Evolutionary conservation across 768 basidiomycete genomes (phyloP).

Genomic region (Mycena sanguinolenta): DNA sequence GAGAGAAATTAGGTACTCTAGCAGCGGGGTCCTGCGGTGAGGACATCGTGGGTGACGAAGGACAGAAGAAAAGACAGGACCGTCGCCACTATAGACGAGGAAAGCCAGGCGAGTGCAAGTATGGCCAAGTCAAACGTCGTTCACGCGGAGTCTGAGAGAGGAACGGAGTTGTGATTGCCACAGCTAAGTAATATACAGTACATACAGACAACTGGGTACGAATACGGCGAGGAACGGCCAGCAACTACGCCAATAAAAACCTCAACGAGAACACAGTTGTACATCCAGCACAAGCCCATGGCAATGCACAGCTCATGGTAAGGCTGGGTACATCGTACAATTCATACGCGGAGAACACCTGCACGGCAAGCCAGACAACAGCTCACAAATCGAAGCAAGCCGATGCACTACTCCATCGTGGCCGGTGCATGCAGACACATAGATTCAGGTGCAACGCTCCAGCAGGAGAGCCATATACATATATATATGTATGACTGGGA

Average conservation of each 20-base stretch:
- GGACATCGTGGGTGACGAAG: constrained; percentile 29
- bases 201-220: constrained; percentile 9
- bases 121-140: constrained; percentile 7
- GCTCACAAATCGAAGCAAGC: background rate
- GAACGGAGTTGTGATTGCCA: constrained; percentile 20
- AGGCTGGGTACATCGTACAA: background rate
- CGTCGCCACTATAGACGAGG: background rate
- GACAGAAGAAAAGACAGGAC: constrained; percentile 24
- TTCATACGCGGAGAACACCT: background rate
- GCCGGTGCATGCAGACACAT: no score
- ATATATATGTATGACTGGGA: no score
- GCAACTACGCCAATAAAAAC: background rate
- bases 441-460: background rate
- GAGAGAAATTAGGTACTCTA: constrained; percentile 33
- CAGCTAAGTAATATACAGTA: constrained; percentile 12
- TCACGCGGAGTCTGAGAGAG: background rate
- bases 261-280: background rate
- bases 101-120: background rate
- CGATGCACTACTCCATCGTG: no score
- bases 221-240: background rate
- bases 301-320: background rate
- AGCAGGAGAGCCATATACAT: background rate
- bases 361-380: background rate
- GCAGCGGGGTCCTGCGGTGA: constrained; percentile 22
- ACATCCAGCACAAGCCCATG: background rate